phyloP scores from a whole-genome alignment of 2,329 filamentous ascomycete genomes.

The Alternaria novae-zelandiae region DNA sequence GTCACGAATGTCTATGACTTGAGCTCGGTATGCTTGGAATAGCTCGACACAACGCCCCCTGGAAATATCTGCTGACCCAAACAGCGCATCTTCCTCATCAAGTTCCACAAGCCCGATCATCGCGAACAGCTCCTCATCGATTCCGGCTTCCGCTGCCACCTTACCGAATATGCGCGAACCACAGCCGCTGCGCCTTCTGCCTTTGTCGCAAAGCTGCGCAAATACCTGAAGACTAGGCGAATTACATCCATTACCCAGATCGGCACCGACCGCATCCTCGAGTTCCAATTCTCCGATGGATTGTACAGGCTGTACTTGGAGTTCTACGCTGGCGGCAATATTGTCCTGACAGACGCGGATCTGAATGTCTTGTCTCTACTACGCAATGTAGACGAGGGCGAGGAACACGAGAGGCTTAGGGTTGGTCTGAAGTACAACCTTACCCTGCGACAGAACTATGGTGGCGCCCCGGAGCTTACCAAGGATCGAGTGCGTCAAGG shows the following conservation, averaged over 20 bases:
- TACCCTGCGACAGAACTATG: slow-evolving; percentile 82
- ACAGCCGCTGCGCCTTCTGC: slow-evolving; percentile 82
- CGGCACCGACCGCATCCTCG: slow-evolving; percentile 90
- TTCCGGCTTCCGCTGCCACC: slow-evolving; percentile 92
- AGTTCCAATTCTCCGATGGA: slow-evolving; percentile 92
- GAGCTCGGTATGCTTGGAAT: slow-evolving; percentile 65
- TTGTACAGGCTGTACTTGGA: slow-evolving; percentile 87
- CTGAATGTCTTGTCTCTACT: slow-evolving; percentile 82
- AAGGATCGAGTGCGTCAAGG: slow-evolving; percentile 73
- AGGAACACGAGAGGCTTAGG: slow-evolving; percentile 82
- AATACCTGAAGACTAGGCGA: slow-evolving; percentile 84
- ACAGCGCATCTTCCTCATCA: slow-evolving; percentile 88
- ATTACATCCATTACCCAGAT: slow-evolving; percentile 83
- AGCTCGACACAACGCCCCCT: neutral
- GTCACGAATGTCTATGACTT: slow-evolving; percentile 96
- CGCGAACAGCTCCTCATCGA: slow-evolving; percentile 93
- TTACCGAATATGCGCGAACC: slow-evolving; percentile 87
- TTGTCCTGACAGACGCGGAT: slow-evolving; percentile 87
- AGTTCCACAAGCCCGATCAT: slow-evolving; percentile 87
- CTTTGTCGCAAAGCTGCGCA: slow-evolving; percentile 85
- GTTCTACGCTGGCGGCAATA: slow-evolving; percentile 95
- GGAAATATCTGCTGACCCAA: slow-evolving; percentile 29
- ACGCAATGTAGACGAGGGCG: slow-evolving; percentile 79
- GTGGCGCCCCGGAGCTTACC: slow-evolving; percentile 76
- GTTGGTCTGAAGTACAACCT: slow-evolving; percentile 80